Base-by-base conservation (phyloP, 805 yeast species). In the Starmerella sirachaensis region DNA sequence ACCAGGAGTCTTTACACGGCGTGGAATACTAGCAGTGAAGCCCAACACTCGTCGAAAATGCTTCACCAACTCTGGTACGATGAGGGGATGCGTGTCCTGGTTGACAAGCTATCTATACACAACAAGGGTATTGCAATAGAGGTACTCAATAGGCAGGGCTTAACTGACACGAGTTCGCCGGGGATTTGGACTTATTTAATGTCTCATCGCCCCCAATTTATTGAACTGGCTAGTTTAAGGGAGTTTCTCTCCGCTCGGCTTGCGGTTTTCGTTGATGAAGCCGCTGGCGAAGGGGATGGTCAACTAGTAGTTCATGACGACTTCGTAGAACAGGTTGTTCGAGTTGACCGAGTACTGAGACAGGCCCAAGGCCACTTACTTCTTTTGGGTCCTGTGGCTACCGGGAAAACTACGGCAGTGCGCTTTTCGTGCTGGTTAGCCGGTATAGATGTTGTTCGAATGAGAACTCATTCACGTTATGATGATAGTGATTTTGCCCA, bases 331-430 rank as follows among this genome's bases (percentile, higher is more conserved):
- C 85, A 85, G 53, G 66, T 78, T 17, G 59, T 88, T 19, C 59
- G 93, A 41, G 73, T 86, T 33, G 94, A 86, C 50, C 61, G 97
- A 40, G 88, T 83, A 0, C 56, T 88, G 33, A 68, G 76, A 37
- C 93, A 84, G 51, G 76, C 78, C 0, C 96, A 86, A 51, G 97
- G 97, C 0, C 97, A 88, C 56, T 57, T 82, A 65, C 81, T 88
- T 46, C 55, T 88, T 27, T 78, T 82, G 16, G 97, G 96, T 0
- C 73, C 82, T 1, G 69, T 83, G 37, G 71, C 93, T 1, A 73
- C 85, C 47, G 96, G 96, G 1, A 82, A 81, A 55, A 69, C 83
- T 0, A 76, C 86, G 0, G 51, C 85, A 37, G 65, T 80, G 0
- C 70, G 74, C 44, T 88, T 88, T 65, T 94, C 82, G 4, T 74